Base-by-base conservation (phyloP, 257 asterid species). In the Salvia miltiorrhiza region DNA sequence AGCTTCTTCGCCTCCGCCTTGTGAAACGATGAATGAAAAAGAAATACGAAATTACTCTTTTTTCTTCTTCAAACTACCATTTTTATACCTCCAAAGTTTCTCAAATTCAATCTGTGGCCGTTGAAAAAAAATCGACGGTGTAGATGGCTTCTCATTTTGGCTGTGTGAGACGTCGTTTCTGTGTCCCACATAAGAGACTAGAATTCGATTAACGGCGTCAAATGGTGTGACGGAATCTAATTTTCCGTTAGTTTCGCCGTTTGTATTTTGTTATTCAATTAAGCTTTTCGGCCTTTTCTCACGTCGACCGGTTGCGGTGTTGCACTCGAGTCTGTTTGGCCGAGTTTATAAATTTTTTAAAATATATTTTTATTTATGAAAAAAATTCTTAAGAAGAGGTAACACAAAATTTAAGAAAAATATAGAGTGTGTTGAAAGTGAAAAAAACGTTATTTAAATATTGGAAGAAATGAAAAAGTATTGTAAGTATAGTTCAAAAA, bases 51-150 rank as follows among this genome's bases (percentile, higher is more conserved):
- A 80, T 67, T 37, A 56, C 70, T 65, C 84, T 45, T 50, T 62
- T 21, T 53, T 69, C 64, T 84, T 75, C 79, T 73, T 75, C 77
- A 54, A 78, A 63, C 83, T 82, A 74, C 78, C 82, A 79, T 58
- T 77, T 83, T 82, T 83, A 82, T 80, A 80, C 84, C 80, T 65
- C 63, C 63, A 74, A n/a, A 44, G 73, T 70, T 78, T 76, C 58
- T 39, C 70, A 45, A 65, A 68, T 48, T 66, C 61, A 43, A 78
- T 76, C 78, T 72, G 24, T 8, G 47, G 33, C 85, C 86, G 78
- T 75, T 30, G 52, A 40, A 53, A 79, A 44, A 56, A 13, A 52
- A 73, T 78, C 59, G 73, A 82, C 86, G 88, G 82, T 73, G 60
- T 2, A 17, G 73, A 78, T 76, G 1, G 63, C 55, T 77, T 74